Conservation (phyloP, 257 asterid genomes). For the Penstemon davidsonii region DNA sequence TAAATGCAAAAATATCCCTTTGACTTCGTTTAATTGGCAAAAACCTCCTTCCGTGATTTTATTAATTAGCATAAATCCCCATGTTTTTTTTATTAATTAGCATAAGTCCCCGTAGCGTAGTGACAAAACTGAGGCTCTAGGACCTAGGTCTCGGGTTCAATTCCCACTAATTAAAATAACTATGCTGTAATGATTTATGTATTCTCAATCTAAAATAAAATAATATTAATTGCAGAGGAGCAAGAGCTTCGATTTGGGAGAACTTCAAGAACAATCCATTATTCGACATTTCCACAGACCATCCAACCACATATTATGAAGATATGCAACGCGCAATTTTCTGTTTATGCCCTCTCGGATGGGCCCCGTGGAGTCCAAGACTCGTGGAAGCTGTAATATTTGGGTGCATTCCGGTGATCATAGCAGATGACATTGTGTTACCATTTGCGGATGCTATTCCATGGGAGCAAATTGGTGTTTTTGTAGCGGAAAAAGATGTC, state of each 20-base stretch:
- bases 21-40: no score
- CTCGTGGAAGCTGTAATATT: slow-evolving; percentile 81
- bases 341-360: slow-evolving; percentile 87
- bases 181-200: no score
- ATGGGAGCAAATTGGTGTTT: slow-evolving; percentile 56
- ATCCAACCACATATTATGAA: slow-evolving; percentile 75
- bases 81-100: no score
- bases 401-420: slow-evolving; percentile 85
- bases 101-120: no score
- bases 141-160: no score
- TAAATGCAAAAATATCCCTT: no score
- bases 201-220: no score
- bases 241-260: slow-evolving; percentile 89
- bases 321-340: slow-evolving; percentile 84
- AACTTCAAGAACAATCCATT: slow-evolving; percentile 85
- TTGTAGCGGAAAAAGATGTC: slow-evolving; percentile 50
- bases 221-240: slow-evolving; percentile 50
- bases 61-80: no score
- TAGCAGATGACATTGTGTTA: slow-evolving; percentile 79
- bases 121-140: no score
- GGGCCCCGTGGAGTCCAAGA: slow-evolving; percentile 95
- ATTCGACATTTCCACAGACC: slow-evolving; percentile 82
- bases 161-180: no score
- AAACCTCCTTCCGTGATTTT: no score
- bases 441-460: slow-evolving; percentile 72